Percentiles rank a stretch among this genome's conserved stretches.
phyloP scores from a whole-genome alignment of 2,329 filamentous ascomycete genomes.

The Penicillium fuscoglaucum region DNA sequence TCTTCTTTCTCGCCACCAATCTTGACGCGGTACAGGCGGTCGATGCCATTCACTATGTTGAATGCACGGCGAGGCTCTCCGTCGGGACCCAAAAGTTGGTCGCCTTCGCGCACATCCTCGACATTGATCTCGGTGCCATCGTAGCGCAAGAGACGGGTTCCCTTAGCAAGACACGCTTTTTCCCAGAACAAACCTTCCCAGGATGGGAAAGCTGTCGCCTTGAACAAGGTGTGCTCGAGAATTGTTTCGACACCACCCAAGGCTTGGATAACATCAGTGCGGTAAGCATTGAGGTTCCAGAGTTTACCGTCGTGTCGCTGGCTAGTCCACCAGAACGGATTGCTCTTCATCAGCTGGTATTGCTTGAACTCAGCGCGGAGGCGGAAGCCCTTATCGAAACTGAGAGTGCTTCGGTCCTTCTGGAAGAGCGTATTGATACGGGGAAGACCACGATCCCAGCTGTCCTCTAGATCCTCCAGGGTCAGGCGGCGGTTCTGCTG shows the following conservation, averaged over 20 bases:
- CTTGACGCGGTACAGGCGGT: conserved; percentile 53
- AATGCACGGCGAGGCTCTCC: conserved; percentile 50
- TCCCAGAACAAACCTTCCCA: conserved; percentile 98
- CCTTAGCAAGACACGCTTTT: conserved; percentile 53
- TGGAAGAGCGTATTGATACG: conserved; percentile 99
- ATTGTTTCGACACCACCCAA: conserved; percentile 97
- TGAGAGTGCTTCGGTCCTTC: conserved; percentile 93
- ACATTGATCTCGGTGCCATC: conserved; percentile 49
- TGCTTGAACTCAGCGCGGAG: conserved; percentile 95
- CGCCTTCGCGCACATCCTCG: conserved; percentile 52
- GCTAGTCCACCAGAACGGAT: conserved; percentile 99
- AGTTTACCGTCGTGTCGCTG: conserved; percentile 95
- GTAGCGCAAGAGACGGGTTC: conserved; percentile 48
- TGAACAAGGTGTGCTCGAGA: conserved; percentile 93
- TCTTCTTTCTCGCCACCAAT: conserved; percentile 47
- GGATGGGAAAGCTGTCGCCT: conserved; percentile 91
- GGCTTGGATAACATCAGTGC: conserved; percentile 95
- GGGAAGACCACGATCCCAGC: conserved; percentile 95
- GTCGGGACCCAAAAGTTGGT: conserved; percentile 53
- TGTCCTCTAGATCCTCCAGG: conserved; percentile 93
- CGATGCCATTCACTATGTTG: conserved; percentile 52
- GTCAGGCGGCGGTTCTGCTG: conserved; percentile 95
- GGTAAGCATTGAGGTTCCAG: conserved; percentile 94
- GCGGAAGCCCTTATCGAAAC: conserved; percentile 98
- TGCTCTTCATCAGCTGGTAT: conserved; percentile 98